Base-by-base conservation (phyloP, 192 early-diverging fungal genomes). In the Backusella tuberculispora region DNA sequence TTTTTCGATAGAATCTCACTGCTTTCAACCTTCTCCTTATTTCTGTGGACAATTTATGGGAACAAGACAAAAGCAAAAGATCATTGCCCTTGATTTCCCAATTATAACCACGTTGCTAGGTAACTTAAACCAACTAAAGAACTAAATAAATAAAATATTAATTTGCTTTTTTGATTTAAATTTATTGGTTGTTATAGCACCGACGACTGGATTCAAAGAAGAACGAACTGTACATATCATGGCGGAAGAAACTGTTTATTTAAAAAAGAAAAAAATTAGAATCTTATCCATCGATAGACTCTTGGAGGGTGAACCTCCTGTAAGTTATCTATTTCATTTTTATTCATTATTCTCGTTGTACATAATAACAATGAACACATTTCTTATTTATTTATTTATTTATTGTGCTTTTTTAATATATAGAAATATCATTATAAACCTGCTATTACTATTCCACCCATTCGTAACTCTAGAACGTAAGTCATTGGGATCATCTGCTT, bases 1-100 rank as follows among this genome's bases (percentile, higher is more conserved):
- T 19, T 17, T 34, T 19, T 68, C 34, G 40, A 69, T 86, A 88
- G 87, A 88, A 17, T 80, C 85, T 5, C 87, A 88, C 72, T 83
- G 83, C 44, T 83, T 84, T 76, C 84, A 72, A 2, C 77, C 81
- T 0, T 88, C 87, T 24, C 87, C 87, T 17, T 88, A 88, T 69
- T 88, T 72, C 60, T 82, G 74, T 60, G 87, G 81, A 24, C 87
- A 88, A 76, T 88, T 76, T 65, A 80, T 80, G 48, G 81, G 82
- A 19, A 63, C 83, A 6, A 78, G 73, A 75, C 80, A 82, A 29
- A 88, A 86, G 70, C 78, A 82, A 26, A 88, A 86, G 38, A 82
- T 85, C 4, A 80, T 88, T 37, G 73, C 80, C 26, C 82, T 88
- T 66, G 86, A 88, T 50, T 73, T 78, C 56, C 78, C 81, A 37